A percentile compares a stretch with the other conserved stretches of the same genome.
These are phyloP conservation scores for Didymella sp. DNA, from an alignment of 2,329 filamentous ascomycete species.

Conservation along the genomic window DNA sequence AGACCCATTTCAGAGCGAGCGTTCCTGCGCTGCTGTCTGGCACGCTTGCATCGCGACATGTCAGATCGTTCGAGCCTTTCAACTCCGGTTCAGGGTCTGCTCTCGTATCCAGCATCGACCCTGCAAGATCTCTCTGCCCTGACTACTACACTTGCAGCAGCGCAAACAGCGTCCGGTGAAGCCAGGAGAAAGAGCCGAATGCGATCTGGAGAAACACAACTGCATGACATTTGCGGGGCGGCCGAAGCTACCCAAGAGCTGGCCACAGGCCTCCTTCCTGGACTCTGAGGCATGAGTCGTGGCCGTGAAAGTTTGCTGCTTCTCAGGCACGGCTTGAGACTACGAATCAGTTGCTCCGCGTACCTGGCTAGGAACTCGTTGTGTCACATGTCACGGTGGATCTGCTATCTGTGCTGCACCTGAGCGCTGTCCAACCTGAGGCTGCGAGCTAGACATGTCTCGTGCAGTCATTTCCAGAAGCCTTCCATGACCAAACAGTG, in stretches of 20 bases:
- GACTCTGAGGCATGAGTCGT: slow-evolving; percentile 13
- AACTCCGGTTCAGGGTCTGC: slow-evolving; percentile 1
- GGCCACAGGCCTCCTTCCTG: slow-evolving; percentile 4
- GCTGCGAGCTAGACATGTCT: slow-evolving; percentile 5
- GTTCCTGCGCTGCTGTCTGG: slow-evolving; percentile 1
- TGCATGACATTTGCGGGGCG: slow-evolving; percentile 12
- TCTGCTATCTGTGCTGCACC: slow-evolving; percentile 8
- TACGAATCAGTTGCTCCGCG: slow-evolving; percentile 5
- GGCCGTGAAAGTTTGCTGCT: slow-evolving; percentile 16
- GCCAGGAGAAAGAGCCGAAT: slow-evolving; percentile 15
- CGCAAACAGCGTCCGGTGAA: slow-evolving; percentile 14
- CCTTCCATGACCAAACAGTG: slow-evolving; percentile 1
- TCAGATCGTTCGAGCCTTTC: not conserved
- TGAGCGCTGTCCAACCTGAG: not conserved
- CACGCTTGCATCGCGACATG: not conserved
- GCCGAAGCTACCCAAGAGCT: slow-evolving; percentile 5
- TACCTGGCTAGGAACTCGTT: slow-evolving; percentile 3
- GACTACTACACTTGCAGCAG: slow-evolving; percentile 10
- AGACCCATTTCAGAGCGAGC: not conserved
- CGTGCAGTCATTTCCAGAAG: slow-evolving; percentile 8
- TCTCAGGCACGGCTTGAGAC: slow-evolving; percentile 11
- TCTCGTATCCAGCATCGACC: slow-evolving; percentile 9
- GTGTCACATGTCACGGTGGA: slow-evolving; percentile 2
- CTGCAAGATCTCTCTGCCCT: slow-evolving; percentile 3
- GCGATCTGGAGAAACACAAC: slow-evolving; percentile 14